Evolutionary conservation across 257 asterid species (phyloP), one percentile per base, ranked within the genome.

Genomic region (Agastache rugosa): DNA sequence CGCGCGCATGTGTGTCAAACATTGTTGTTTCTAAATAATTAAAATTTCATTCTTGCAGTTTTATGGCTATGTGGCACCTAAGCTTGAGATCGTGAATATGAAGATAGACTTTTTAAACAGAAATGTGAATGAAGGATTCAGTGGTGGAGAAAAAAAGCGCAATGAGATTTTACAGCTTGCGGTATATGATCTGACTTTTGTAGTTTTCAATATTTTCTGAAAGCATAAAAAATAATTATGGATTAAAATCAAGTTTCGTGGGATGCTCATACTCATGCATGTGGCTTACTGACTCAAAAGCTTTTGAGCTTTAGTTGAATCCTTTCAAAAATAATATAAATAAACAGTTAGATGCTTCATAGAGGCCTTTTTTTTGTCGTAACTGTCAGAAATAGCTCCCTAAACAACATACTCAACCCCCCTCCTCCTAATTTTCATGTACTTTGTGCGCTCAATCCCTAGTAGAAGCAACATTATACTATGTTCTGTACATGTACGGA

Each of bases 61-160:
- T 80, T 96, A 82, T 71, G 93, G 92, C 63, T 91, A 88, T 55
- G 83, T 96, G n/a, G 88, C 85, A 14, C 94, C 97, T 55, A 96
- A 90, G 87, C 97, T 96, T 60, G 91, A 93, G 79, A 77, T 87
- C 16, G 93, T 93, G 80, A 90, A 93, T 77, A 96, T 93, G 99
- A 92, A 95, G 85, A 79, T 81, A 44, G 97, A 96, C 67, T 86
- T 90, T 74, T 80, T 96, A 79, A 91, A 96, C 84, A 81, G 98
- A 86, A 92, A 96, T 75, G 99, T 96, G 72, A 96, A 96, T 80
- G 97, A 91, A 89, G 98, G 98, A 77, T 96, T 96, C 75, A 96
- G 98, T 54, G 99, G 99, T 47, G 99, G 99, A 79, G 99, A 96
- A 87, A 93, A 80, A 87, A 96, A 96, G 85, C 97, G 99, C 69